phyloP scores from a whole-genome alignment of 176 grass and related monocot genomes.

The barley (Hordeum vulgare) region MorexV3_pseudomolecules_assembly NC_058524.1:416948228-416948727 shows the following conservation, averaged over 20 bases:
- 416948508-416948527: neutral
- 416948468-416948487: neutral
- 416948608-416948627: neutral
- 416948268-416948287: constrained; percentile 36
- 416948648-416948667: neutral
- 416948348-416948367: neutral
- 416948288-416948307: constrained; percentile 24
- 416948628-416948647: neutral
- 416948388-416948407: neutral
- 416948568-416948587: neutral
- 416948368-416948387: neutral
- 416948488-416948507: neutral
- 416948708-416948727: neutral
- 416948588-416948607: too few species aligned
- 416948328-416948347: constrained; percentile 8
- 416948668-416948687: neutral
- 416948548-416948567: neutral
- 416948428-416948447: constrained; percentile 15
- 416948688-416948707: neutral
- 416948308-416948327: constrained; percentile 35
- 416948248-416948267: neutral
- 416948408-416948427: neutral
- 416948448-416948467: neutral
- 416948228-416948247: neutral
- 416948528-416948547: too few species aligned